These are phyloP conservation scores for Fusarium equiseti DNA, from an alignment of 2,329 filamentous ascomycete species.

Conservation along the genomic window DNA sequence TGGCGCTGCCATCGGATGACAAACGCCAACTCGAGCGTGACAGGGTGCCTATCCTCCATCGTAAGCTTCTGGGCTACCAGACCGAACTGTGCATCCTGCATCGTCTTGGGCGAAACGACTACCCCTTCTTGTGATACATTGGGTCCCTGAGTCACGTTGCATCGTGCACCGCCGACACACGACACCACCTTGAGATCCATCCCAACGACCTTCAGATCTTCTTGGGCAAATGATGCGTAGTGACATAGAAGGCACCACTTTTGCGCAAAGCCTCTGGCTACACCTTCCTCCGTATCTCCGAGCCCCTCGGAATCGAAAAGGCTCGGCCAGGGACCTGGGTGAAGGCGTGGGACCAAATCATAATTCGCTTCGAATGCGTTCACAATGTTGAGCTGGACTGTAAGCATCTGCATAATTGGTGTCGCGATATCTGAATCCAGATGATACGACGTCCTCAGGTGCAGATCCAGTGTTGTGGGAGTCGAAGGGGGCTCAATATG, in stretches of 20 bases:
- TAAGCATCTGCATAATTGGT: conserved; percentile 79
- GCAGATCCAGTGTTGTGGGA: conserved; percentile 73
- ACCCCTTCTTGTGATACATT: conserved; percentile 57
- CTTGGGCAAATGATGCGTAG: conserved; percentile 81
- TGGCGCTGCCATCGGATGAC: conserved; percentile 81
- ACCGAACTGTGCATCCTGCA: conserved; percentile 79
- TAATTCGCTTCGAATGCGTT: conserved; percentile 94
- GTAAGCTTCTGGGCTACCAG: conserved; percentile 80
- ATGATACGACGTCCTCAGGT: conserved; percentile 81
- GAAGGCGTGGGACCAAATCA: conserved; percentile 83
- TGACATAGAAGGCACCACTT: conserved; percentile 82
- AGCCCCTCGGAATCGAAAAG: conserved; percentile 77
- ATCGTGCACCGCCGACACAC: conserved; percentile 72
- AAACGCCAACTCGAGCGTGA: conserved; percentile 80
- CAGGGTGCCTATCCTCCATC: conserved; percentile 84
- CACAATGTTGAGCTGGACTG: conserved; percentile 77
- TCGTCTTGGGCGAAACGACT: conserved; percentile 72
- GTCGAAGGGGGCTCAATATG: conserved; percentile 62
- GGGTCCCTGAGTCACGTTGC: conserved; percentile 59
- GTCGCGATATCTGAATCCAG: conserved; percentile 84
- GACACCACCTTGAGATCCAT: conserved; percentile 72
- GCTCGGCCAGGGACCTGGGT: conserved; percentile 85
- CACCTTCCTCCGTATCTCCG: conserved; percentile 50
- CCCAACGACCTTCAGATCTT: conserved; percentile 73
- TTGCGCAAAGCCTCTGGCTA: conserved; percentile 75